Percentiles rank a stretch among this genome's conserved stretches.
These are phyloP conservation scores for Carpinus fangiana DNA, from an alignment of 306 rosid genomes.

Conservation along the genomic window DNA sequence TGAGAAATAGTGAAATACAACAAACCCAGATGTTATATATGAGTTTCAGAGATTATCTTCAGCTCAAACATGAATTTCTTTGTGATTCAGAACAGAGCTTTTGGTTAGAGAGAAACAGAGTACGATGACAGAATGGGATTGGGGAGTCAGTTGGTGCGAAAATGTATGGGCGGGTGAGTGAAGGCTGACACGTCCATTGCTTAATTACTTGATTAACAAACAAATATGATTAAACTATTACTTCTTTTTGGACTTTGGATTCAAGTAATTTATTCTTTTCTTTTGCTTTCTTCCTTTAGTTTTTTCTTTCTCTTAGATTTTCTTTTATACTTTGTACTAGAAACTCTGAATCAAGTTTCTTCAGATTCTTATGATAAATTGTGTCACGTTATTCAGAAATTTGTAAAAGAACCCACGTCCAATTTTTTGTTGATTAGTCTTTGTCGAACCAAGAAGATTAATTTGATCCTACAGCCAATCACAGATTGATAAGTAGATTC, in stretches of 20 bases:
- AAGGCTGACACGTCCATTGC: slow-evolving; percentile 19
- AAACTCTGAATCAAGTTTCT: not conserved
- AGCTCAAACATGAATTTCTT: slow-evolving; percentile 30
- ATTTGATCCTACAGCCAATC: no score
- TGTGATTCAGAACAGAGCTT: slow-evolving; percentile 22
- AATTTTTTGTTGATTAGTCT: no score
- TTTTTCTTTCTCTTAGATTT: not conserved
- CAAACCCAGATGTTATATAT: slow-evolving; percentile 11
- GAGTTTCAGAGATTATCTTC: slow-evolving; percentile 5
- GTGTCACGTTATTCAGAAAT: no score
- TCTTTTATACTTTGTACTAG: not conserved
- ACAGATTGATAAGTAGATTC: no score
- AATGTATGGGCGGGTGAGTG: slow-evolving; percentile 16
- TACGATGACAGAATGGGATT: not conserved
- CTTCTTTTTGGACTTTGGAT: not conserved
- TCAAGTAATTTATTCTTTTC: slow-evolving; percentile 18
- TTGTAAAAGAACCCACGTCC: no score
- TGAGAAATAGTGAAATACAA: slow-evolving; percentile 14
- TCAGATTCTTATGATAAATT: no score
- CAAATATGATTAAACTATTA: not conserved
- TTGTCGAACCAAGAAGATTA: no score
- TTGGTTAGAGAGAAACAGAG: slow-evolving; percentile 13
- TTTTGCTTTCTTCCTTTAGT: not conserved
- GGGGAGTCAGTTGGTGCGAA: slow-evolving; percentile 18
- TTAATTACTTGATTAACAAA: slow-evolving; percentile 3